These are phyloP conservation scores for Zygoascus sp. DNA, from an alignment of 1,139 yeast genomes.

Conservation along the genomic window DNA sequence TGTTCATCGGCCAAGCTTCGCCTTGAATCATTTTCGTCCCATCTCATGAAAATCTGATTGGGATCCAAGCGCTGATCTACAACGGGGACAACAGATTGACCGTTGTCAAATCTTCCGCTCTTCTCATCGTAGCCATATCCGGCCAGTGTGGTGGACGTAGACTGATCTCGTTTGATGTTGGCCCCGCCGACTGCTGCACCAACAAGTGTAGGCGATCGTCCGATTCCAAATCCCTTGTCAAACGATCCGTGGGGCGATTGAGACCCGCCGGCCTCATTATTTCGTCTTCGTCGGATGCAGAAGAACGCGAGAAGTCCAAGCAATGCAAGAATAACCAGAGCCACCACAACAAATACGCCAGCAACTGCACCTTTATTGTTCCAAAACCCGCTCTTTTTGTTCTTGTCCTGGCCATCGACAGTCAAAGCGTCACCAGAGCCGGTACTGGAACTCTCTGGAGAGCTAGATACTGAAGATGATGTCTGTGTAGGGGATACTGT, in stretches of 20 bases:
- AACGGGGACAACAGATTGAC: slow-evolving; percentile 39
- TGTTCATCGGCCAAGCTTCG: slow-evolving; percentile 67
- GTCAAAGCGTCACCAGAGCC: slow-evolving; percentile 8
- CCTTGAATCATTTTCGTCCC: slow-evolving; percentile 52
- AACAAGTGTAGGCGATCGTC: slow-evolving; percentile 10
- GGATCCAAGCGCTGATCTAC: slow-evolving; percentile 72
- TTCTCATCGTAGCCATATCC: slow-evolving; percentile 28
- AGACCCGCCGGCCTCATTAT: slow-evolving; percentile 20
- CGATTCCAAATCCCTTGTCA: slow-evolving; percentile 7
- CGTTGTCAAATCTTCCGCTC: slow-evolving; percentile 13
- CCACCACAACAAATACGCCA: slow-evolving; percentile 69
- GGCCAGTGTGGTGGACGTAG: slow-evolving; percentile 26
- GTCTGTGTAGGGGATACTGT: slow-evolving; percentile 15
- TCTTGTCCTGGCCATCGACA: slow-evolving; percentile 5
- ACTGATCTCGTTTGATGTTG: slow-evolving; percentile 24
- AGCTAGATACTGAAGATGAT: slow-evolving; percentile 1
- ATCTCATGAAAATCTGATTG: slow-evolving; percentile 50
- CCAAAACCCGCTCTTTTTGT: slow-evolving; percentile 38
- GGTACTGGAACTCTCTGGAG: slow-evolving; percentile 12
- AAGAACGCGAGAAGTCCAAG: slow-evolving; percentile 32
- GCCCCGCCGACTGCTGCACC: slow-evolving; percentile 17
- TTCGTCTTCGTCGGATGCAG: slow-evolving; percentile 24
- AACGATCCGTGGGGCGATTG: slow-evolving; percentile 17
- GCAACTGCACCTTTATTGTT: slow-evolving; percentile 63
- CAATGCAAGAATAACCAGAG: slow-evolving; percentile 47